Base-by-base conservation (phyloP, 495 filamentous ascomycete species). In the Chaetomium tenue region DNA sequence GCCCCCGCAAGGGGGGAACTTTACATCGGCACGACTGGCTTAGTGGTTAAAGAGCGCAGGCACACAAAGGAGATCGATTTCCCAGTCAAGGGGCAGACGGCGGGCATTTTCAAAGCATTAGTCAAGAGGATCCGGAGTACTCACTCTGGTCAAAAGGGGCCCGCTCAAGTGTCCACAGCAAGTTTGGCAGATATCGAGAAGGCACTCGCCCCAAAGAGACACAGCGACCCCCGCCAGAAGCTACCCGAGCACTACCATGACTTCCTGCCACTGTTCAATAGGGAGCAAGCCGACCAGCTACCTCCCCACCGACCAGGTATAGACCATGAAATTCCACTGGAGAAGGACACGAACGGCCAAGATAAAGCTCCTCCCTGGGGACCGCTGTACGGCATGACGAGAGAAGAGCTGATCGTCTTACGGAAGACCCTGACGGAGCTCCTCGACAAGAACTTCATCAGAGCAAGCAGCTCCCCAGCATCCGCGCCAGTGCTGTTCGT, bases 401-500 rank as follows among this genome's bases (percentile, higher is more conserved):
- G 50, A 0, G 52, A 74, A 23, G 63, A 77, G 53, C 37, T 75
- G 7, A 54, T 73, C 42, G 58, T 57, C 8, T 33, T 47, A 51
- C 12, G 73, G 60, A 26, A 63, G 52, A 52, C 52, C 52, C 28
- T 55, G 18, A 55, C 26, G 16, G 63, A 66, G 6, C 63, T 63
- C n/a, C 50, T 69, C 1, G 20, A 28, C 1, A 69, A 66, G 20
- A 56, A 60, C 16, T 66, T 63, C 22, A 63, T 69, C 12, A 15
- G 13, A 12, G 28, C 61, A 16, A 65, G 48, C 7, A 11, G 3
- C 12, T 47, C 73, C 1, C 64, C 61, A 0, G 70, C 53, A 6
- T 68, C 66, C 0, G 70, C 72, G 0, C 75, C 68, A 15, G 68
- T 84, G 15, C 54, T 83, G 0, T 76, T 83, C 44, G 70, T 68